Conservation (phyloP, 1,139 yeast genomes). For the Schizosaccharomyces versatilis region DNA sequence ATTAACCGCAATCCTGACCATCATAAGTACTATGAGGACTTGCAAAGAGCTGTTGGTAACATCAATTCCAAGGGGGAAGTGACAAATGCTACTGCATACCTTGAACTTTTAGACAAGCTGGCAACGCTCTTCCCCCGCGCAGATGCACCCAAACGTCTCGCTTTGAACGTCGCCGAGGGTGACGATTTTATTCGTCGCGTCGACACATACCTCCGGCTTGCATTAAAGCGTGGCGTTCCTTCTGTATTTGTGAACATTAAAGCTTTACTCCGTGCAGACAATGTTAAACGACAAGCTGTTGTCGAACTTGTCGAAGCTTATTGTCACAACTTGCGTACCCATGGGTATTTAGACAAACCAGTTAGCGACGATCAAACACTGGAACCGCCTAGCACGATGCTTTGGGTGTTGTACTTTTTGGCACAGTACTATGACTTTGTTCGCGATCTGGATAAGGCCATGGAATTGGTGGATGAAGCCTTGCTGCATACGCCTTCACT, state of each 20-base stretch:
- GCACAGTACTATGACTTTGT: conserved; percentile 55
- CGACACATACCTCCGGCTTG: conserved; percentile 32
- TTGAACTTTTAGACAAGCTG: conserved; percentile 39
- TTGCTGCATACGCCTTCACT: conserved; percentile 46
- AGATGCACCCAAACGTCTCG: conserved; percentile 19
- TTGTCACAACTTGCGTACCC: conserved; percentile 1
- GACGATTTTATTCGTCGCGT: conserved; percentile 27
- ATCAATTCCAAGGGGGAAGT: conserved; percentile 17
- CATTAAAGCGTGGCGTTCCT: conserved; percentile 66
- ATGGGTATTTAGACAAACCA: background rate
- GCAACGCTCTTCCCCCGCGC: conserved; percentile 41
- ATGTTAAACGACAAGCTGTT: conserved; percentile 28
- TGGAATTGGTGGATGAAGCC: conserved; percentile 38
- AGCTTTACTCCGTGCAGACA: conserved; percentile 38
- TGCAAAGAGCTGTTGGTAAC: conserved; percentile 38
- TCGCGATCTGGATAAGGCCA: conserved; percentile 29
- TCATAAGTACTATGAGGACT: conserved; percentile 35
- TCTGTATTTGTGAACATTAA: conserved; percentile 72
- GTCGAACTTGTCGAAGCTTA: conserved; percentile 17
- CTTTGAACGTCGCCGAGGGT: conserved; percentile 19
- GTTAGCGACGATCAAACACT: conserved; percentile 1
- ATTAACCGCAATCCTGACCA: conserved; percentile 76
- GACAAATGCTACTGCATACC: conserved; percentile 7
- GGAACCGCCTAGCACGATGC: conserved; percentile 28
- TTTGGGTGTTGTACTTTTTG: conserved; percentile 64